phyloP scores from a whole-genome alignment of 805 yeast genomes.

The Yamadazyma scolyti region DNA sequence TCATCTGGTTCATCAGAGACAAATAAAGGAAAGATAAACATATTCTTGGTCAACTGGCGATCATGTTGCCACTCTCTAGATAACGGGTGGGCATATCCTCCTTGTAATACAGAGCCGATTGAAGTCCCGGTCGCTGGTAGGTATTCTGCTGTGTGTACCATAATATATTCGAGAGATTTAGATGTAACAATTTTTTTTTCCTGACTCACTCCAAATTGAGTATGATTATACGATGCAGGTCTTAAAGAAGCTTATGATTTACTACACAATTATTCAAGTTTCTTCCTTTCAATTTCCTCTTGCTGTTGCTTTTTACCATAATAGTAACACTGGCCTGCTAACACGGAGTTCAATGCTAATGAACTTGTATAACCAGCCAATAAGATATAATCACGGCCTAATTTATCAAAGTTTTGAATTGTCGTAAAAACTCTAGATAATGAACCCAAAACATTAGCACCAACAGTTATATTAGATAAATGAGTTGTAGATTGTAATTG shows the following conservation, averaged over 20 bases:
- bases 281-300: constrained; percentile 9
- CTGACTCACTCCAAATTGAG: no score
- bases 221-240: no score
- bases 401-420: constrained; percentile 23
- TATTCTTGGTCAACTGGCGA: constrained; percentile 75
- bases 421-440: constrained; percentile 39
- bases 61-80: constrained; percentile 89
- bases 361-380: constrained; percentile 37
- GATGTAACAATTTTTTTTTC: no score
- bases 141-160: constrained; percentile 65
- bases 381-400: constrained; percentile 29
- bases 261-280: no score
- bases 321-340: constrained; percentile 32
- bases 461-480: constrained; percentile 34
- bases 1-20: constrained; percentile 79
- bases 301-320: constrained; percentile 16
- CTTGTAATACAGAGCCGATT: constrained; percentile 77
- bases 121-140: constrained; percentile 54
- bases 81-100: constrained; percentile 91
- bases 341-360: constrained; percentile 28
- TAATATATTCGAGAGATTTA: no score
- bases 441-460: constrained; percentile 39
- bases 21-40: constrained; percentile 92
- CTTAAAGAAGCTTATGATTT: no score
- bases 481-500: constrained; percentile 33